Conservation (phyloP, 176 grass and related monocot genomes). For the Juncus effusus region DNA sequence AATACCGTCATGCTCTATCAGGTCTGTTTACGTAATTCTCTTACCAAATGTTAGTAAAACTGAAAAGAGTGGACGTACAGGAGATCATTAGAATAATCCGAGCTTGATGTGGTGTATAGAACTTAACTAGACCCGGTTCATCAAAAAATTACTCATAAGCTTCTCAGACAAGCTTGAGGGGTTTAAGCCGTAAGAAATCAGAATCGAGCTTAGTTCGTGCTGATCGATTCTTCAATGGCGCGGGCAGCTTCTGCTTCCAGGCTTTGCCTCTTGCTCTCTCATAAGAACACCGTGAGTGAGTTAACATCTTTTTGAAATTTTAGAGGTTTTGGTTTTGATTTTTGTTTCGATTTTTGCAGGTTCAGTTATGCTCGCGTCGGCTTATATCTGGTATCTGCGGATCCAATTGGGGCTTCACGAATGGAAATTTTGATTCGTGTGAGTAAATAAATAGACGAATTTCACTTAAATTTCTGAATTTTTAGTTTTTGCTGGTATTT, state of each 20-base stretch:
- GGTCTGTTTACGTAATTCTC: too few relatives aligned
- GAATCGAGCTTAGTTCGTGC: too few relatives aligned
- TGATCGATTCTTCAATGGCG: slow-evolving; percentile 8
- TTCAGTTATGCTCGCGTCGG: slow-evolving; percentile 17
- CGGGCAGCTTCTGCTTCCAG: slow-evolving; percentile 21
- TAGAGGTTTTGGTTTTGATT: not conserved
- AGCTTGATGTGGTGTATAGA: too few relatives aligned
- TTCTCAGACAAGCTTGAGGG: too few relatives aligned
- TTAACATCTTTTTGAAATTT: not conserved
- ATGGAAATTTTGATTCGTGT: slow-evolving; percentile 19
- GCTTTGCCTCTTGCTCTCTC: slow-evolving; percentile 21
- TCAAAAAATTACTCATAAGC: too few relatives aligned
- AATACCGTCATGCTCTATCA: too few relatives aligned
- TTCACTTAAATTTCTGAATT: not conserved
- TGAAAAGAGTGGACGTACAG: too few relatives aligned
- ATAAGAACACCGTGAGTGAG: not conserved
- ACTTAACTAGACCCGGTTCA: too few relatives aligned
- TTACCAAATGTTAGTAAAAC: too few relatives aligned
- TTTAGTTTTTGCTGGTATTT: not conserved
- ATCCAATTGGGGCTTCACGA: slow-evolving; percentile 7
- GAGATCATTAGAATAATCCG: too few relatives aligned
- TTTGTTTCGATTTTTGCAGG: not conserved
- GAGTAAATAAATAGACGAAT: not conserved
- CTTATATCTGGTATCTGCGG: slow-evolving; percentile 3
- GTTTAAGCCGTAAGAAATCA: too few relatives aligned